Percentiles rank a stretch among this genome's conserved stretches.
phyloP scores from a whole-genome alignment of 345 rosid genomes.

The Physaria fendleri region DNA sequence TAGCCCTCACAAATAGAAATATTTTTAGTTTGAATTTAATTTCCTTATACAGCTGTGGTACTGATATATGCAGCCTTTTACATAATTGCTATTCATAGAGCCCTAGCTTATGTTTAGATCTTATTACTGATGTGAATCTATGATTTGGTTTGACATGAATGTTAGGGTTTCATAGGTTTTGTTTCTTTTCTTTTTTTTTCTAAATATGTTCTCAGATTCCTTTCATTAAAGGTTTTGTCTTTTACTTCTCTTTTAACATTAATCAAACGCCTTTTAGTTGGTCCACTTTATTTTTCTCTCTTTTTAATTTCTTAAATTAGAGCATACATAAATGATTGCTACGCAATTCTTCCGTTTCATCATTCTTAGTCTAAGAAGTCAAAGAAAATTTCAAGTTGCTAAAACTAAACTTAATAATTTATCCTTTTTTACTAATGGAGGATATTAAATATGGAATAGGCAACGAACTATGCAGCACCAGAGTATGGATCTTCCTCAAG shows the following conservation, averaged over 20 bases:
- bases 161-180: conserved; percentile 42
- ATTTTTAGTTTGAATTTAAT: background rate
- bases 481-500: conserved; percentile 72
- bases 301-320: conserved; percentile 12
- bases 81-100: conserved; percentile 6
- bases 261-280: background rate
- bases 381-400: background rate
- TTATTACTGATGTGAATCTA: conserved; percentile 19
- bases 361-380: conserved; percentile 1
- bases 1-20: background rate
- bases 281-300: conserved; percentile 15
- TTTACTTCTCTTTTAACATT: conserved; percentile 24
- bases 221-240: conserved; percentile 32
- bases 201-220: conserved; percentile 31
- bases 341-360: background rate
- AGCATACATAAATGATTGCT: conserved; percentile 18
- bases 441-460: conserved; percentile 27
- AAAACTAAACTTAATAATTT: background rate
- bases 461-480: conserved; percentile 32
- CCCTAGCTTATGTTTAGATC: conserved; percentile 21
- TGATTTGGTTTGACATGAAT: conserved; percentile 47
- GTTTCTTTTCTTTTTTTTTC: conserved; percentile 19
- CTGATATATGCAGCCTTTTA: conserved; percentile 26
- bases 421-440: background rate
- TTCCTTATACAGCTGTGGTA: background rate